Evolutionary conservation across 352 stramenopile genomes (phyloP), one percentile per base, ranked within the genome.

Genomic region (Globisporangium acanthophoron): DNA sequence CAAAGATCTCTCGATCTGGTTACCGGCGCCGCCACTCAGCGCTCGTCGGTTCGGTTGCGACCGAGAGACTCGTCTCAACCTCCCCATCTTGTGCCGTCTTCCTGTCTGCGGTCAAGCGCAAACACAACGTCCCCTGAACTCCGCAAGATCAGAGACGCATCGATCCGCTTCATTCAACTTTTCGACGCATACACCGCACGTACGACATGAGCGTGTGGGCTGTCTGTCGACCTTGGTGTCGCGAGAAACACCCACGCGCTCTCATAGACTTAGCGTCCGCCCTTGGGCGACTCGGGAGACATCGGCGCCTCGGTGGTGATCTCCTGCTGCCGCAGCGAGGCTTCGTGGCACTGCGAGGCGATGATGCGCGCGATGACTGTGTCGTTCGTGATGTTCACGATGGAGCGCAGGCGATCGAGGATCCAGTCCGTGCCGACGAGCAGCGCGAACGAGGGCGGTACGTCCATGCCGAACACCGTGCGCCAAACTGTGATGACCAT

Each of bases 351-450:
- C 60, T 88, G 76, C 11, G 79, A 70, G 20, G 78, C 79, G 50
- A 93, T 85, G 60, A 93, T 91, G 7, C 80, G 79, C 21, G 73
- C 73, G 29, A 91, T 69, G 60, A 90, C 87, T 11, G 77, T 86
- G 67, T 91, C 79, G 63, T 87, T 88, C n/a, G 80, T 89, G 64
- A 93, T 81, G 61, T 91, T 91, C 59, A 88, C 75, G 31, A 89
- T 59, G 15, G 80, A 77, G 3, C 76, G 74, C 58, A 87, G 75
- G 21, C 79, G 79, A 60, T 91, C 76, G 43, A 92, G 49, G 52
- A 92, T 71, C 74, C 80, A 90, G 60, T 92, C 80, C 3, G 60
- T 73, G n/a, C 76, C 84, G 47, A 92, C 80, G 15, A 92, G 43
- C 52, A 89, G 70, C 9, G 73, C 73, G 55, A 94, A 92, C 9